phyloP scores from a whole-genome alignment of 495 filamentous ascomycete species.

The Penicillium salamii region DNA sequence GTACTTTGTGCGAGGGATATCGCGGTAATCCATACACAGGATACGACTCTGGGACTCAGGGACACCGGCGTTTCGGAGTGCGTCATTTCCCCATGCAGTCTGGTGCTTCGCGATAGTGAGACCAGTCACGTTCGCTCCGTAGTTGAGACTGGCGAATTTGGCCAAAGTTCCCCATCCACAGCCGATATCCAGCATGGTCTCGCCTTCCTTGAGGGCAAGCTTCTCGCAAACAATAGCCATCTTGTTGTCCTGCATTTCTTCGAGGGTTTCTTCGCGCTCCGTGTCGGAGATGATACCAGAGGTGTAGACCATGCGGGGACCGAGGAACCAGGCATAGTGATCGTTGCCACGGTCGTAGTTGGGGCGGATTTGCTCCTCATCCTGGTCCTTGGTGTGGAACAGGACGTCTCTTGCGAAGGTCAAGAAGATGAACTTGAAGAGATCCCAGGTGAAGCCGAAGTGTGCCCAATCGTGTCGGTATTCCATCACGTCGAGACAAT shows the following conservation, averaged over 20 bases:
- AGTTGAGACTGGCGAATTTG: conserved; percentile 75
- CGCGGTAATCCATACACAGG: conserved; percentile 69
- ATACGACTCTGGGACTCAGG: conserved; percentile 57
- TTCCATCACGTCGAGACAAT: conserved; percentile 58
- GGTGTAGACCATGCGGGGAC: conserved; percentile 89
- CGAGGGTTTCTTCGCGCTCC: conserved; percentile 71
- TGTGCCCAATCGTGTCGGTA: conserved; percentile 68
- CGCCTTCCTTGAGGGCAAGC: conserved; percentile 67
- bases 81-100: conserved; percentile 68
- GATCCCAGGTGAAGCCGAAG: conserved; percentile 70
- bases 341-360: conserved; percentile 89
- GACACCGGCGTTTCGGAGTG: conserved; percentile 53
- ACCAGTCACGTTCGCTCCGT: conserved; percentile 74
- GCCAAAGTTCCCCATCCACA: conserved; percentile 87
- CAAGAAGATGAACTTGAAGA: conserved; percentile 69
- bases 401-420: conserved; percentile 72
- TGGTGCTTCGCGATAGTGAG: conserved; percentile 81
- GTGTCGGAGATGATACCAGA: conserved; percentile 77
- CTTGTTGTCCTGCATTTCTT: conserved; percentile 90
- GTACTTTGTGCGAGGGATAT: conserved; percentile 68
- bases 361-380: conserved; percentile 83
- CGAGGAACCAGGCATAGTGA: conserved; percentile 87
- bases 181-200: conserved; percentile 76
- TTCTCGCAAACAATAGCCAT: conserved; percentile 83
- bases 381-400: conserved; percentile 76